Base-by-base conservation (phyloP, 108 stramenopile species). In the Cylindrotheca closterium region DNA sequence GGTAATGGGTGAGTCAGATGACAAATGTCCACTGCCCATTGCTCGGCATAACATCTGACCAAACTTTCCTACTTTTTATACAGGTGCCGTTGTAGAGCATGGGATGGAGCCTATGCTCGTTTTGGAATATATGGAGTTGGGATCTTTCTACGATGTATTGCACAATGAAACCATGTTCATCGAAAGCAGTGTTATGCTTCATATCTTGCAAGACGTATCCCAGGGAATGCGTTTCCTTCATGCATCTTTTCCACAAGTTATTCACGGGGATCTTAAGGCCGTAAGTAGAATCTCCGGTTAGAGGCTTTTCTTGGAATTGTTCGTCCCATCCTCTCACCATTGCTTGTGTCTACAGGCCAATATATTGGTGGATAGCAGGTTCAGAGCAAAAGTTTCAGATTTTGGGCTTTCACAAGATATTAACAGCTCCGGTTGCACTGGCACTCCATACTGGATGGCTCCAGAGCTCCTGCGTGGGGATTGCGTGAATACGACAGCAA, bases 361-460 rank as follows among this genome's bases (percentile, higher is more conserved):
- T 49, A 50, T 83, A 5, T 56, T 83, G 5, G 77, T 83, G 8
- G 82, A 83, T 49, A 26, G 57, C 10, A 50, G 48, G 7, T 78
- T 78, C 31, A 66, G 69, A 26, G 82, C 82, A 46, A 83, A 83
- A 51, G 48, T 80, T 48, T 79, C 79, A 24, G 79, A 67, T 12
- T 48, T 68, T 48, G 85, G 85, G 15, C 51, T 96, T 76, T 67
- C 96, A 91, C 94, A 98, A 93, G 93, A 89, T 88, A 5, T 91
- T 63, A 64, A 23, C 73, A 78, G 23, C 37, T 54, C 3, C 34
- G 10, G 12, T 74, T 10, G 17, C n/a, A n/a, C 19, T 3, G 75
- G 53, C 63, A 80, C 19, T 7, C 71, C 22, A 66, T 96, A 79
- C 64, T 98, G 92, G 92, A 98, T 97, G 98, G 95, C 93, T 4